These are phyloP conservation scores for Neonectria punicea DNA, from an alignment of 2,329 filamentous ascomycete genomes.

Conservation along the genomic window DNA sequence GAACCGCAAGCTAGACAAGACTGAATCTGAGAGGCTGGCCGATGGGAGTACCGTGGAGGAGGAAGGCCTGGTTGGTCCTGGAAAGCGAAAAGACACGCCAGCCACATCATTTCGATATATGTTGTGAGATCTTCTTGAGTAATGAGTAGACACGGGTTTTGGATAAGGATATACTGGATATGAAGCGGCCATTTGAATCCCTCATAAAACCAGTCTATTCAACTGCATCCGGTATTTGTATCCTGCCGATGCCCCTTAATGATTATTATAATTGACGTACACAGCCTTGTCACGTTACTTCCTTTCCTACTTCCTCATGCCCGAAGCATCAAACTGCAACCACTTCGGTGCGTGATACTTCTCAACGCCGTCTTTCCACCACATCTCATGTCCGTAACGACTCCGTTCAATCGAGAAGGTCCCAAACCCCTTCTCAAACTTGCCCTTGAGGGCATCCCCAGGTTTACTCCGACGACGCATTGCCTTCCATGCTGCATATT, in stretches of 20 bases:
- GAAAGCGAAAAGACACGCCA: slow-evolving; percentile 33
- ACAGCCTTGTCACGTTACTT: not conserved
- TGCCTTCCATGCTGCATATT: slow-evolving; percentile 45
- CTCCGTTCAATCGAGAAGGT: slow-evolving; percentile 41
- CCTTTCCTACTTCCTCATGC: not conserved
- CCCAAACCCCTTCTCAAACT: slow-evolving; percentile 37
- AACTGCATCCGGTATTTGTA: slow-evolving; percentile 21
- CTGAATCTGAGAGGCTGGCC: slow-evolving; percentile 41
- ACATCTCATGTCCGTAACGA: slow-evolving; percentile 42
- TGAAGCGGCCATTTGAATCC: slow-evolving; percentile 1
- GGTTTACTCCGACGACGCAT: slow-evolving; percentile 40
- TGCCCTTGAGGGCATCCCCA: slow-evolving; percentile 38
- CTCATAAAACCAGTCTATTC: slow-evolving; percentile 18
- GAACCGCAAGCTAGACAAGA: slow-evolving; percentile 59
- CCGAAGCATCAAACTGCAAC: slow-evolving; percentile 43
- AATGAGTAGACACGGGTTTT: not conserved
- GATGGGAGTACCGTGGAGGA: slow-evolving; percentile 48
- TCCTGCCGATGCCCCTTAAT: slow-evolving; percentile 28
- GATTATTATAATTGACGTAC: slow-evolving; percentile 11
- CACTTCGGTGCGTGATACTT: slow-evolving; percentile 48
- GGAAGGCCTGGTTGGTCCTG: slow-evolving; percentile 52
- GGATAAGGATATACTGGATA: slow-evolving; percentile 4
- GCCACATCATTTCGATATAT: slow-evolving; percentile 58
- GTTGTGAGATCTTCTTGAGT: slow-evolving; percentile 46
- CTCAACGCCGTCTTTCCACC: slow-evolving; percentile 50